Evolutionary conservation across 1,284 basidiomycete species (phyloP), one percentile per base, ranked within the genome.

Genomic region (Fomitopsis betulina): DNA sequence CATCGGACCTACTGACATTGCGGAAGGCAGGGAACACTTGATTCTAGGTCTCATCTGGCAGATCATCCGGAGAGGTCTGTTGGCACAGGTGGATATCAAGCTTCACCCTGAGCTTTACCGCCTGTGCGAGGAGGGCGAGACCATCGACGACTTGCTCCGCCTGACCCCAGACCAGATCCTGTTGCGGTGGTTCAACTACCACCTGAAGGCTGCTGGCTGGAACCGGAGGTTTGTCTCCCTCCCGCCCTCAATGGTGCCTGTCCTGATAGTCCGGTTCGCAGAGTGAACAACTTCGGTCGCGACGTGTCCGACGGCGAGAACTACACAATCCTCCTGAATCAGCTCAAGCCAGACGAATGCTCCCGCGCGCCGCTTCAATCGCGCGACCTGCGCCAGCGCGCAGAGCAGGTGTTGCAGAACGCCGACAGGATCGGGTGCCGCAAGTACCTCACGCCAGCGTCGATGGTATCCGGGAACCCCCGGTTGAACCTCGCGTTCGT

Each of bases 41-140:
- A 98, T 99, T 63, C 86, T 99, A n/a, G 96, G 97, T 38, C 80
- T 99, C 63, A 98, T 99, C 70, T 99, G 96, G 96, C 96, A 99
- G 76, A 85, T 99, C 76, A 99, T 99, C 67, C 86, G 96, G 54
- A 83, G 93, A 60, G 97, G 97, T 68, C 77, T 99, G 65, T 86
- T 99, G 60, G 87, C 87, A 49, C 96, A 97, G 74, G 94, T 99
- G 61, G 96, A 98, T 72, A 94, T 99, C 81, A 98, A 98, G 81
- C 82, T 96, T 40, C 96, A 99, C 72, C 96, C 96, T 0, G 97
- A 99, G 75, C 75, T 99, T 59, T 99, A 98, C 75, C 84, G 96
- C 12, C 80, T 99, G 37, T 89, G 98, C 66, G 95, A 98, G 64
- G 96, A 99, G 58, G 96, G 85, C 40, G 96, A 99, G 81, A 98